These are phyloP conservation scores for Ceratocystis cubensis DNA, from an alignment of 2,329 filamentous ascomycete species.

Conservation along the genomic window DNA sequence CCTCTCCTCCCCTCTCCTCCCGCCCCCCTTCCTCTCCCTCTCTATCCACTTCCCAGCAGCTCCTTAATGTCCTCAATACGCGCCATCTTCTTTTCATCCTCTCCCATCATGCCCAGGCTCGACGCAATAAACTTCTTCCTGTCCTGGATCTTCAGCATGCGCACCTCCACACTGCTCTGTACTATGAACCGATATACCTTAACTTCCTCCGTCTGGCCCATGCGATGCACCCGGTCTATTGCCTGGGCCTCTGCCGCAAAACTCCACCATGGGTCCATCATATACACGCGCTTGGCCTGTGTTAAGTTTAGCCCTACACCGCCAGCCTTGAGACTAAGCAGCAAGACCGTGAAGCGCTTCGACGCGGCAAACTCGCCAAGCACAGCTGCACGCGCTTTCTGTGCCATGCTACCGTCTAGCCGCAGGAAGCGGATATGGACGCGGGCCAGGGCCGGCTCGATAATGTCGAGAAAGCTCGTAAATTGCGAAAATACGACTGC, in stretches of 20 bases:
- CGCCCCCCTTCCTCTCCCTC: not conserved
- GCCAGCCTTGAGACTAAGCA: conserved; percentile 77
- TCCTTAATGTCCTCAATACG: conserved; percentile 91
- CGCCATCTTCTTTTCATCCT: conserved; percentile 83
- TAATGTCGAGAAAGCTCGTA: conserved; percentile 86
- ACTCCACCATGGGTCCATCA: conserved; percentile 99
- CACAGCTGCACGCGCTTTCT: conserved; percentile 70
- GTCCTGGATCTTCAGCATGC: conserved; percentile 89
- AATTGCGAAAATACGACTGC: conserved; percentile 96
- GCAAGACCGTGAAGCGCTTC: conserved; percentile 55
- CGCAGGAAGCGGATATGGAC: conserved; percentile 70
- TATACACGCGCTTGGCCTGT: conserved; percentile 76
- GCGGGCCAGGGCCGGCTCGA: conserved; percentile 63
- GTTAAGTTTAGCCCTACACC: conserved; percentile 92
- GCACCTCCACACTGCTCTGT: conserved; percentile 80
- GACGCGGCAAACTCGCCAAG: conserved; percentile 54
- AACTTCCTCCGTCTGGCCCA: conserved; percentile 84
- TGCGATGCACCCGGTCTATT: conserved; percentile 92
- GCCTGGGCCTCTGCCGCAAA: conserved; percentile 94
- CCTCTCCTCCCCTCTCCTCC: not conserved
- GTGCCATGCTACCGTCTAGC: conserved; percentile 80
- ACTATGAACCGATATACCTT: conserved; percentile 81
- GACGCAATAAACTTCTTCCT: conserved; percentile 95
- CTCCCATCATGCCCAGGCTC: conserved; percentile 83
- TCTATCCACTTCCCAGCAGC: conserved; percentile 40